Evolutionary conservation across 768 basidiomycete species (phyloP).

Genomic region (Suillus alpinus): DNA sequence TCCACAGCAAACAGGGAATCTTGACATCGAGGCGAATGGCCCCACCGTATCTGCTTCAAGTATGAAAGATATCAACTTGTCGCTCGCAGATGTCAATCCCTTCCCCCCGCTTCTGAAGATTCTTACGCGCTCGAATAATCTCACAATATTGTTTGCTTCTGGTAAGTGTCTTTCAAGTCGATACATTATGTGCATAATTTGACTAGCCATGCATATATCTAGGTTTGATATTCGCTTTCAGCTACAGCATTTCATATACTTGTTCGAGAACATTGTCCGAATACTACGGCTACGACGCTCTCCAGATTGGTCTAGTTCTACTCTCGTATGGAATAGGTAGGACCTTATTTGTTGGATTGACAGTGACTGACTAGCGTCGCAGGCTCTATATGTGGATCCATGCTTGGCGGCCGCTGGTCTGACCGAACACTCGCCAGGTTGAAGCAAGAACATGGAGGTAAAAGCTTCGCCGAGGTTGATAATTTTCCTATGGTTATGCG

Average conservation of each 20-base stretch:
- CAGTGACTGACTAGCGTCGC: neutral
- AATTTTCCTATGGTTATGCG: neutral
- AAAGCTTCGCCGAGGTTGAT: constrained; percentile 54
- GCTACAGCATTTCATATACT: constrained; percentile 67
- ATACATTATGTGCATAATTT: neutral
- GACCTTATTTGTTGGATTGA: constrained; percentile 8
- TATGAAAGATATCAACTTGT: constrained; percentile 43
- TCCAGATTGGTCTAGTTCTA: constrained; percentile 72
- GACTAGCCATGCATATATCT: neutral
- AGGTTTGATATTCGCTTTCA: constrained; percentile 68
- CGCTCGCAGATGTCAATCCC: constrained; percentile 67
- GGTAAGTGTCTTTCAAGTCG: constrained; percentile 12
- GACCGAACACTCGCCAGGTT: constrained; percentile 42
- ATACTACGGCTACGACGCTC: constrained; percentile 62
- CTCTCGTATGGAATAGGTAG: constrained; percentile 65
- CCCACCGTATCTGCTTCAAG: constrained; percentile 7
- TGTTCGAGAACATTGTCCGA: constrained; percentile 62
- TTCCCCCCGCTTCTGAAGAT: constrained; percentile 55
- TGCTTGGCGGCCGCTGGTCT: constrained; percentile 51
- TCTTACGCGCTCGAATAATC: constrained; percentile 61
- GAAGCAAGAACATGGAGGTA: constrained; percentile 43
- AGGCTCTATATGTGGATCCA: constrained; percentile 46
- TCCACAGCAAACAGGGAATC: constrained; percentile 18
- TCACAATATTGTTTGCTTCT: constrained; percentile 42
- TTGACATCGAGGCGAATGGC: constrained; percentile 12